Evolutionary conservation across 441 rosid genomes (phyloP), one percentile per base, ranked within the genome.

Genomic region (Dalechampia spathulata): DNA sequence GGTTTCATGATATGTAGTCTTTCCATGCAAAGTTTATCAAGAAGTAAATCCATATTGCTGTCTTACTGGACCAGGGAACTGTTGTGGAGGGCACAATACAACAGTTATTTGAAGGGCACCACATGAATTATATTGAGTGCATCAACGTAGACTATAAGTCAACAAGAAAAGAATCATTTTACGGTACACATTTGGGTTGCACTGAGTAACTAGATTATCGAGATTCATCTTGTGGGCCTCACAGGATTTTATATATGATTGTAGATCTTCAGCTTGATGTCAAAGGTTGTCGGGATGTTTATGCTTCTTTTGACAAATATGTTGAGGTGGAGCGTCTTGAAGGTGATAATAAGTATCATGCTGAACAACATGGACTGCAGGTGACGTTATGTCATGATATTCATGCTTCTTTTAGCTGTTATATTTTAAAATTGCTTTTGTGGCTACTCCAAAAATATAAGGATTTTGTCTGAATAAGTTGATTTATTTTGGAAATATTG

Each of bases 231-330:
- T 66, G 25, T 53, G 56, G 62, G 50, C 60, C 62, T 65, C 62
- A 51, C 43, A 16, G 19, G 30, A 54, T 52, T 50, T 55, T 66
- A 17, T 50, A 57, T 58, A 55, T 59, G 30, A 34, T 70, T 63
- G 58, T 75, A 91, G 98, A 91, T 64, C 95, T 91, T 55, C 98
- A 91, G 70, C 98, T 91, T 74, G 98, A 91, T 80, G 98, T 91
- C 53, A 91, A 91, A 77, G 98, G 98, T 64, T 91, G 99, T 71
- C 79, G 82, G 52, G 99, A 92, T 78, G 92, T 92, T 54, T 92
- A 92, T 73, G 96, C 86, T 37, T 92, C 99, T 49, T 92, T 92
- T 73, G 97, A 92, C 67, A 85, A 92, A 69, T 92, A 92, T 73
- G 97, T 92, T 48, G 99, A 92, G 72, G 97, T 92, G 62, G 99